Evolutionary conservation across 2,329 filamentous ascomycete species (phyloP).

Genomic region (Hypoxylon sp.): DNA sequence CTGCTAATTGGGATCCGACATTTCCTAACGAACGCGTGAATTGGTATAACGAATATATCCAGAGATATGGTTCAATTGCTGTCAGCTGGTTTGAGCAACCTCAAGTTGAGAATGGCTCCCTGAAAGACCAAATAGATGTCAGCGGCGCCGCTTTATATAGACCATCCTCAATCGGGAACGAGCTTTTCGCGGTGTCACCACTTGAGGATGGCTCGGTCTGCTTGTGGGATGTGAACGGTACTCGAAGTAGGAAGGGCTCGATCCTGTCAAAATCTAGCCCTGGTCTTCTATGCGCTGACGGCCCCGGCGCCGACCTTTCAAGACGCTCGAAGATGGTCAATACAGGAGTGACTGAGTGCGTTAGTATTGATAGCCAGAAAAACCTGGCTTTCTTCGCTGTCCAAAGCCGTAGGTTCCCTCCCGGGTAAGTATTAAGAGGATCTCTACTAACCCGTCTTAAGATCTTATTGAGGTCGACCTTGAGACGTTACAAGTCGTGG

Average conservation of each 20-base stretch:
- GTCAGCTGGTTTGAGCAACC: conserved; percentile 84
- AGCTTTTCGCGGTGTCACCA: conserved; percentile 77
- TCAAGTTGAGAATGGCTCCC: conserved; percentile 58
- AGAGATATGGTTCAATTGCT: conserved; percentile 80
- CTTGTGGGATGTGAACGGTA: conserved; percentile 82
- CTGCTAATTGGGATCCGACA: conserved; percentile 87
- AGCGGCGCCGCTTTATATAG: conserved; percentile 80
- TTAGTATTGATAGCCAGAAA: conserved; percentile 79
- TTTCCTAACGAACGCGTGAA: conserved; percentile 79
- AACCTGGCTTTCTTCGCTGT: conserved; percentile 85
- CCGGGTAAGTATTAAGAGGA: not conserved
- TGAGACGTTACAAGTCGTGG: conserved; percentile 77
- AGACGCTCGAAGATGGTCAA: conserved; percentile 76
- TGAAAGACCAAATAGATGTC: conserved; percentile 71
- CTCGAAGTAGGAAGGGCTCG: conserved; percentile 68
- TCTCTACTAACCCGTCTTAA: conserved; percentile 48
- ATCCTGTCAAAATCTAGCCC: conserved; percentile 76
- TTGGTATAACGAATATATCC: conserved; percentile 93
- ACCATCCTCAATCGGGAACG: conserved; percentile 65
- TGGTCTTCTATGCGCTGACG: conserved; percentile 75
- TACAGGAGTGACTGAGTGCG: conserved; percentile 82
- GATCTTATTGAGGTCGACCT: conserved; percentile 87
- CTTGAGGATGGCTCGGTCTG: conserved; percentile 90
- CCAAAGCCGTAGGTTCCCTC: conserved; percentile 70
- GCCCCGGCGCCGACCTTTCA: conserved; percentile 61